Base-by-base conservation (phyloP, 164 flowering plant species). In the Magnolia changhungtana region DNA sequence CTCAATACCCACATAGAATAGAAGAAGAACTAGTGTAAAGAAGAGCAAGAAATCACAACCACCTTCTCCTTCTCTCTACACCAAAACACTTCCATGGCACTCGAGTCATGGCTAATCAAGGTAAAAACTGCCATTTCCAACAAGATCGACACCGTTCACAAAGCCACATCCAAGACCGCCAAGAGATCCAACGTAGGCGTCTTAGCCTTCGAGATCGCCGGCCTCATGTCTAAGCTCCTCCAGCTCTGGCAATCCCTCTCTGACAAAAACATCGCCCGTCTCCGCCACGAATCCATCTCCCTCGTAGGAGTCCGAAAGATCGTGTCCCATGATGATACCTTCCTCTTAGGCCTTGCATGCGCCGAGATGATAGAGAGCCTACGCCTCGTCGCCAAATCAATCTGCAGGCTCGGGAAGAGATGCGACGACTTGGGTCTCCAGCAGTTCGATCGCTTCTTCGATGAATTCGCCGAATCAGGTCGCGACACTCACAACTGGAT, bases 241-340 rank as follows among this genome's bases (percentile, higher is more conserved):
- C 94, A 91, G 49, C 86, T 94, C 1, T 87, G 90, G 88, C 90
- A 85, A 20, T 87, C 91, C 21, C 90, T 96, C 51, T 84, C 96
- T 13, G 95, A 96, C 80, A 78, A 85, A 31, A 81, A 78, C 82
- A 77, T 90, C 37, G 6, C 78, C 63, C 87, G 88, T 9, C 79
- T 91, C 49, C 86, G 88, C 13, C 80, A 81, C 71, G 89, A 89
- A 10, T 81, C 89, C 2, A 84, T 89, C 19, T 74, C 86, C 8
- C 86, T 93, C 4, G 92, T 92, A 76, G 98, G 98, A 20, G 90
- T 93, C n/a, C 87, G 88, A 2, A 93, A 92, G 80, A 87, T 95
- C 66, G 92, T 95, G 75, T 93, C 98, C 45, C 87, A 84, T 78
- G 97, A 95, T 76, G 98, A 95, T 8, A 64, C 85, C 8, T 90